A percentile compares a stretch with the other conserved stretches of the same genome.
Conservation (phyloP, 2,329 filamentous ascomycete genomes). For the Diaporthe longicolla region DNA sequence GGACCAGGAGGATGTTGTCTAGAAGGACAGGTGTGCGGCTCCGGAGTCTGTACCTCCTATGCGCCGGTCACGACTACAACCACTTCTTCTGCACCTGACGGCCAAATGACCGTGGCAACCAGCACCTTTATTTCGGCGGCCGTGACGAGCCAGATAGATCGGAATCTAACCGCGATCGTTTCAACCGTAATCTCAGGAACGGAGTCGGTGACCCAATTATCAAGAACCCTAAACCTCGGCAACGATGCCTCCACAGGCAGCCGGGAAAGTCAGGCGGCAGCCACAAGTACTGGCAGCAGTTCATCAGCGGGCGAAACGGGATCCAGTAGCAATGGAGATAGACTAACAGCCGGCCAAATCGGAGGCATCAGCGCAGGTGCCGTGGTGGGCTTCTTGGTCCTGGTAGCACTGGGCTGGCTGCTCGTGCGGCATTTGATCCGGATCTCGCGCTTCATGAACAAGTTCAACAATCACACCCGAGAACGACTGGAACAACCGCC, state of each 20-base stretch:
- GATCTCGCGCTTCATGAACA: constrained; percentile 28
- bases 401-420: not conserved
- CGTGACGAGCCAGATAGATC: not conserved
- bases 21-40: not conserved
- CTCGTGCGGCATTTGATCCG: constrained; percentile 10
- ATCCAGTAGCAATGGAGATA: not conserved
- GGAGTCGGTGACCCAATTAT: not conserved
- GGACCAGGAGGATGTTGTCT: not conserved
- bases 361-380: constrained; percentile 17
- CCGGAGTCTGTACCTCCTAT: not conserved
- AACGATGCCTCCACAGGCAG: not conserved
- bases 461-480: constrained; percentile 2
- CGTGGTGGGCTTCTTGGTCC: constrained; percentile 20
- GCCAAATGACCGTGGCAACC: not conserved
- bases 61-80: not conserved
- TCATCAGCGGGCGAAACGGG: not conserved
- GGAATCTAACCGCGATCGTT: not conserved
- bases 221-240: not conserved
- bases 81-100: not conserved
- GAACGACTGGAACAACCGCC: not conserved
- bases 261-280: not conserved
- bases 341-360: not conserved
- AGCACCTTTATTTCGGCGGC: not conserved
- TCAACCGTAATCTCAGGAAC: not conserved
- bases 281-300: not conserved